Conservation (phyloP, 331 rosid genomes). For the Pyrus hybrid region DNA sequence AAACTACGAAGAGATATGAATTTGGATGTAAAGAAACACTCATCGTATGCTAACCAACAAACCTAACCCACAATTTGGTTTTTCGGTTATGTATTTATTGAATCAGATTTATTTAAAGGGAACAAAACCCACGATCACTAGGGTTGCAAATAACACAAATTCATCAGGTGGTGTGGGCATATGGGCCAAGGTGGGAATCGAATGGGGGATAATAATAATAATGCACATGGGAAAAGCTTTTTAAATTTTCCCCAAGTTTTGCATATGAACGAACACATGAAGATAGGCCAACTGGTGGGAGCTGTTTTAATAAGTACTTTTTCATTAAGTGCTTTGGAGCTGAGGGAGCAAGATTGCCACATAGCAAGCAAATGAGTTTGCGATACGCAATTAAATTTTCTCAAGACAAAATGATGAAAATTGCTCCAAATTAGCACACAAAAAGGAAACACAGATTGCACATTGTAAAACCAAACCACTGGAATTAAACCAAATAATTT, state of each 20-base stretch:
- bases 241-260: not conserved
- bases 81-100: no score
- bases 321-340: not conserved
- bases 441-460: not conserved
- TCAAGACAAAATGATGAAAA: slow-evolving; percentile 5
- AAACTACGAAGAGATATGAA: no score
- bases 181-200: not conserved
- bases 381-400: not conserved
- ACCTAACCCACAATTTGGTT: not conserved
- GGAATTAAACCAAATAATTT: not conserved
- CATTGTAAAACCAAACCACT: not conserved
- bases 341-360: slow-evolving; percentile 24
- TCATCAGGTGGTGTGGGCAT: not conserved
- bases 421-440: not conserved
- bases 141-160: not conserved
- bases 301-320: not conserved
- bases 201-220: slow-evolving; percentile 15
- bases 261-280: slow-evolving; percentile 8
- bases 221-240: slow-evolving; percentile 3
- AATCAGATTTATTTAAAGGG: not conserved
- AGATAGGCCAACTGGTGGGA: slow-evolving; percentile 3
- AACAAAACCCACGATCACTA: slow-evolving; percentile 14
- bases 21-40: no score
- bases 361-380: slow-evolving; percentile 3
- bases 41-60: no score